These are phyloP conservation scores for Sporothrix brasiliensis DNA, from an alignment of 2,329 filamentous ascomycete genomes.

Conservation along the genomic window DNA sequence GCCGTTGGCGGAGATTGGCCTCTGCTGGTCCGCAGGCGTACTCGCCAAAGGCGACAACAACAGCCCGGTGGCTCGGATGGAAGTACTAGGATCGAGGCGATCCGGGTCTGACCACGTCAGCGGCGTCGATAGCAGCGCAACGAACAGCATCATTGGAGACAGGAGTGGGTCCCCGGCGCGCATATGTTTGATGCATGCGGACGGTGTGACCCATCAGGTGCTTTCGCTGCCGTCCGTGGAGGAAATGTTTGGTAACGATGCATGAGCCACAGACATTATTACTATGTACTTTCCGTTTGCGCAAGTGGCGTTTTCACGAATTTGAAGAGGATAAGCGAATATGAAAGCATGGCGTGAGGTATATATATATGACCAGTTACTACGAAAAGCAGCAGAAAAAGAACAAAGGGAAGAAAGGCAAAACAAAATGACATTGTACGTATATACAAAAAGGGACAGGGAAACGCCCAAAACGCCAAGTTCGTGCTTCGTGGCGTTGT, in stretches of 20 bases:
- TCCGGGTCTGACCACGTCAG: conserved; percentile 4
- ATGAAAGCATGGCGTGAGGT: background rate
- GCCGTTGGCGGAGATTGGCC: conserved; percentile 12
- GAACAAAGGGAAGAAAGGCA: too few relatives aligned
- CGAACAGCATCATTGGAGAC: background rate
- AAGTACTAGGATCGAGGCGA: conserved; percentile 50
- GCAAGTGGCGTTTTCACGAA: background rate
- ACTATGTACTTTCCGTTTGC: background rate
- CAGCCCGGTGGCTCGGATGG: conserved; percentile 49
- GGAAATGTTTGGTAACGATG: conserved; percentile 23
- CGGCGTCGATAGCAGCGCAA: conserved; percentile 33
- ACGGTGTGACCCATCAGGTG: conserved; percentile 52
- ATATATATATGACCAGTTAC: conserved; percentile 4
- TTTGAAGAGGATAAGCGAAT: too few relatives aligned
- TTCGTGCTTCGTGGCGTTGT: background rate
- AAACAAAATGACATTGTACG: background rate
- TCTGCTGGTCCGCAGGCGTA: conserved; percentile 30
- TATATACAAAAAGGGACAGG: conserved; percentile 5
- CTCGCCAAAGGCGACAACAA: conserved; percentile 13
- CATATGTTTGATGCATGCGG: conserved; percentile 55
- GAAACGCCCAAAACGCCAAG: background rate
- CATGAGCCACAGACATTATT: background rate
- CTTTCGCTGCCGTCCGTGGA: conserved; percentile 48
- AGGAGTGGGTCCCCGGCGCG: conserved; percentile 49
- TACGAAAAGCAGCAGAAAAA: conserved; percentile 14